A percentile compares a stretch with the other conserved stretches of the same genome.
Conservation (phyloP, 108 stramenopile genomes). For the Discostella pseudostelligera region DNA sequence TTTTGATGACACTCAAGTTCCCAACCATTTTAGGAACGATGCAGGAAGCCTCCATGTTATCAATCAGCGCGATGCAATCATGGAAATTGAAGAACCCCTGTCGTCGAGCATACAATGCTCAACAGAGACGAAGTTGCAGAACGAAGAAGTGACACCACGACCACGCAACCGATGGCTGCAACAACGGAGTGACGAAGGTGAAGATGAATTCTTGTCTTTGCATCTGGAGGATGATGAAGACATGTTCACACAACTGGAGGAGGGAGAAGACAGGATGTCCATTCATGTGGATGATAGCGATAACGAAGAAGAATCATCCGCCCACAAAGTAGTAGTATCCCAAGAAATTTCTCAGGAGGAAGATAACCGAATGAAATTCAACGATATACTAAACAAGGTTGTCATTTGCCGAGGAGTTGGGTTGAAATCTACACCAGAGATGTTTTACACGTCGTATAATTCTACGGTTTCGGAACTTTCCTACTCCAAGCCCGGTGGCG, state of each 20-base stretch:
- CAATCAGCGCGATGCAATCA: neutral
- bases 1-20: slow-evolving; percentile 7
- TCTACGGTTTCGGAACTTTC: too few species aligned
- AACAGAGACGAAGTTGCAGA: too few species aligned
- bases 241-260: neutral
- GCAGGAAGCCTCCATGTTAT: neutral
- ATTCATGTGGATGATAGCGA: too few species aligned
- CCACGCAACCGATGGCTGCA: too few species aligned
- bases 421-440: too few species aligned
- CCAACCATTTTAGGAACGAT: slow-evolving; percentile 3
- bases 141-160: neutral
- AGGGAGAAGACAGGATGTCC: too few species aligned
- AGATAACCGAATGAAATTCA: slow-evolving; percentile 2
- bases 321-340: too few species aligned
- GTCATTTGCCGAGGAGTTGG: neutral
- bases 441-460: too few species aligned
- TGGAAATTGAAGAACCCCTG: neutral
- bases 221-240: neutral
- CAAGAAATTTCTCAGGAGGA: neutral
- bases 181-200: neutral
- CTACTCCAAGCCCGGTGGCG: too few species aligned
- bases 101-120: too few species aligned
- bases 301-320: too few species aligned
- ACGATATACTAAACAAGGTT: neutral
- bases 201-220: neutral